Conservation (phyloP, 2,329 filamentous ascomycete species). For the Neonectria sp. region DNA sequence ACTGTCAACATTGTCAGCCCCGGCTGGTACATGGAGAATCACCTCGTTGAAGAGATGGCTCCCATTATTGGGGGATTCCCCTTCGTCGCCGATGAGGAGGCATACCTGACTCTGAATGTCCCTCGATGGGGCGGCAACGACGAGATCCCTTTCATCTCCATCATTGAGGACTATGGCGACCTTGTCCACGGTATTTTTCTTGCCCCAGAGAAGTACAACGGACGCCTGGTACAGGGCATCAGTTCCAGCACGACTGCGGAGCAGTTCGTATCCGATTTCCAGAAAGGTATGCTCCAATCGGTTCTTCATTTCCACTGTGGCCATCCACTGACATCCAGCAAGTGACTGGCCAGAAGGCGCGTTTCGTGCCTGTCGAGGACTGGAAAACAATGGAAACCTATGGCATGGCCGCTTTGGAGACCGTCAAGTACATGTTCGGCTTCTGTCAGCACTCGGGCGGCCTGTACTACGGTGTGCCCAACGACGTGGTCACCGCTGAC, state of each 20-base stretch:
- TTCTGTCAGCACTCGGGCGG: slow-evolving; percentile 54
- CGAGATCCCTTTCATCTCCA: slow-evolving; percentile 56
- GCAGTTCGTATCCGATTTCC: slow-evolving; percentile 50
- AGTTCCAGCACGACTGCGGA: slow-evolving; percentile 53
- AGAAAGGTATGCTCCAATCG: slow-evolving; percentile 42
- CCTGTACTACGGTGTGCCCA: slow-evolving; percentile 50
- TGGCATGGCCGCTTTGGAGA: slow-evolving; percentile 51
- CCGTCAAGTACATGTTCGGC: slow-evolving; percentile 55
- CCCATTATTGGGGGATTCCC: slow-evolving; percentile 60
- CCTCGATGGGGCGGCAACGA: slow-evolving; percentile 58
- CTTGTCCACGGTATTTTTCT: slow-evolving; percentile 62
- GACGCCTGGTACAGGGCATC: slow-evolving; percentile 54
- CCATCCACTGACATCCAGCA: slow-evolving; percentile 17
- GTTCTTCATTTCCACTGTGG: neutral
- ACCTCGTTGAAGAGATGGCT: slow-evolving; percentile 52
- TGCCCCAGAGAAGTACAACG: slow-evolving; percentile 55
- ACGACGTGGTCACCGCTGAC: slow-evolving; percentile 43
- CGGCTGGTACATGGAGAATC: slow-evolving; percentile 62
- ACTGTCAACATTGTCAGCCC: slow-evolving; percentile 54
- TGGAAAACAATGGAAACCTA: slow-evolving; percentile 53
- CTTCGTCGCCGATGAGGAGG: slow-evolving; percentile 52
- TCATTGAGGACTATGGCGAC: slow-evolving; percentile 61
- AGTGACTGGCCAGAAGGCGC: slow-evolving; percentile 52
- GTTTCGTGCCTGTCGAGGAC: slow-evolving; percentile 49
- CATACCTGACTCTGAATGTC: slow-evolving; percentile 52